Conservation (phyloP, 768 basidiomycete genomes). For the Clitopilus passeckerianus region DNA sequence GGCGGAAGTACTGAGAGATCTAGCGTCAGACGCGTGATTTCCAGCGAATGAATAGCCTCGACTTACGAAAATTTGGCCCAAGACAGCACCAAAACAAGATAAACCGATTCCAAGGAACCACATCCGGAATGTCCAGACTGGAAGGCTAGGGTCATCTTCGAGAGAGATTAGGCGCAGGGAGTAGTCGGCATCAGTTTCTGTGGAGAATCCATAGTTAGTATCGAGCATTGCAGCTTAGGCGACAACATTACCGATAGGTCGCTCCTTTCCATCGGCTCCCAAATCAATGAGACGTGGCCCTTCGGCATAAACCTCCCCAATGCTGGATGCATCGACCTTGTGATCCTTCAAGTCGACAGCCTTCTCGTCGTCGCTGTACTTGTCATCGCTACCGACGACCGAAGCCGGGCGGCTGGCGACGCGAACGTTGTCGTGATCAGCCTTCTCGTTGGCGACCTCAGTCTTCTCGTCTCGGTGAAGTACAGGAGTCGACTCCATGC, state of each 20-base stretch:
- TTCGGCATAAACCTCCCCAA: constrained; percentile 14
- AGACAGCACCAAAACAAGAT: constrained; percentile 36
- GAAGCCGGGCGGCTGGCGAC: neutral
- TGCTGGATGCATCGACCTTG: constrained; percentile 1
- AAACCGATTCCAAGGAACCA: constrained; percentile 41
- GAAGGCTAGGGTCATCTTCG: constrained; percentile 33
- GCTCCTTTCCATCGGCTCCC: constrained; percentile 41
- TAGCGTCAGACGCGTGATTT: neutral
- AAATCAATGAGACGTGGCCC: constrained; percentile 31
- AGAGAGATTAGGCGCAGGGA: constrained; percentile 32
- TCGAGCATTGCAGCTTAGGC: neutral
- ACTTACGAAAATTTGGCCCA: constrained; percentile 31
- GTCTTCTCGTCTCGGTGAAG: constrained; percentile 3
- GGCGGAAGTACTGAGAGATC: constrained; percentile 39
- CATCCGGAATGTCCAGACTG: constrained; percentile 37
- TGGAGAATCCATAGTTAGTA: neutral
- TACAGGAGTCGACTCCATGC: neutral
- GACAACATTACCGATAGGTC: constrained; percentile 35
- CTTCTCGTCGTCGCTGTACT: constrained; percentile 1
- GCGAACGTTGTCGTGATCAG: neutral
- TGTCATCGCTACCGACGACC: neutral
- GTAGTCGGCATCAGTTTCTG: constrained; percentile 28
- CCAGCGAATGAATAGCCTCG: constrained; percentile 10
- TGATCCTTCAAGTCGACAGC: constrained; percentile 5
- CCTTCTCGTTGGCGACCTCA: neutral